These are phyloP conservation scores for Colletotrichum aenigma DNA, from an alignment of 2,329 filamentous ascomycete genomes.

Conservation along the genomic window DNA sequence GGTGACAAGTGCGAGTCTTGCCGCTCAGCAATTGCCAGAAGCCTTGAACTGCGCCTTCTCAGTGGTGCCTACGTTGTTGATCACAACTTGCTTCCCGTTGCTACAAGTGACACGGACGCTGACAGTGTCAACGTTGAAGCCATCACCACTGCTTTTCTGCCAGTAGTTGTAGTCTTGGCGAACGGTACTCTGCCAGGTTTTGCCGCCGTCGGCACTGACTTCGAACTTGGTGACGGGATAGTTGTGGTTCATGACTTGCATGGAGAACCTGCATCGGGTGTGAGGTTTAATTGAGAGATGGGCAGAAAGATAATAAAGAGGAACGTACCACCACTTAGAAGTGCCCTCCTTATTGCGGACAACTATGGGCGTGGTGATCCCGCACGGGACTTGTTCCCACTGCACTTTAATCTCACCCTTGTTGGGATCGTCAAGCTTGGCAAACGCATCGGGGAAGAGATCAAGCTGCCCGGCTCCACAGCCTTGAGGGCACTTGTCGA, in stretches of 20 bases:
- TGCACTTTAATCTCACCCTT: conserved; percentile 52
- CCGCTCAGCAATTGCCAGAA: background rate
- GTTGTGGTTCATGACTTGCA: conserved; percentile 68
- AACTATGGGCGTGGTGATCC: conserved; percentile 51
- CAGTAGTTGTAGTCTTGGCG: conserved; percentile 48
- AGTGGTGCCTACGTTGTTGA: conserved; percentile 19
- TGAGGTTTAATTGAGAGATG: conserved; percentile 34
- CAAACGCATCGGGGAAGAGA: conserved; percentile 57
- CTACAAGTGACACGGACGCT: conserved; percentile 21
- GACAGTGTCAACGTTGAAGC: conserved; percentile 22
- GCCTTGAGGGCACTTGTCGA: conserved; percentile 58
- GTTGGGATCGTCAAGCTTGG: conserved; percentile 44
- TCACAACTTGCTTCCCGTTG: conserved; percentile 23
- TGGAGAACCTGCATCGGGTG: conserved; percentile 40
- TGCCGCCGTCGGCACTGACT: conserved; percentile 63
- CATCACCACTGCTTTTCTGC: conserved; percentile 23
- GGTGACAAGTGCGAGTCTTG: background rate
- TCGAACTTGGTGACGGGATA: conserved; percentile 59
- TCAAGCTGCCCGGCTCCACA: conserved; percentile 60
- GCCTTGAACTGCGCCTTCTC: conserved; percentile 10
- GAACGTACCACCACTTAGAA: conserved; percentile 29
- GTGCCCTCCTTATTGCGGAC: conserved; percentile 59
- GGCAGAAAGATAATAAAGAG: background rate
- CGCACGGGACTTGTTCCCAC: conserved; percentile 56
- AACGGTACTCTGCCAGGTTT: conserved; percentile 58